Conservation (phyloP, 768 basidiomycete genomes). For the Russula earlei region DNA sequence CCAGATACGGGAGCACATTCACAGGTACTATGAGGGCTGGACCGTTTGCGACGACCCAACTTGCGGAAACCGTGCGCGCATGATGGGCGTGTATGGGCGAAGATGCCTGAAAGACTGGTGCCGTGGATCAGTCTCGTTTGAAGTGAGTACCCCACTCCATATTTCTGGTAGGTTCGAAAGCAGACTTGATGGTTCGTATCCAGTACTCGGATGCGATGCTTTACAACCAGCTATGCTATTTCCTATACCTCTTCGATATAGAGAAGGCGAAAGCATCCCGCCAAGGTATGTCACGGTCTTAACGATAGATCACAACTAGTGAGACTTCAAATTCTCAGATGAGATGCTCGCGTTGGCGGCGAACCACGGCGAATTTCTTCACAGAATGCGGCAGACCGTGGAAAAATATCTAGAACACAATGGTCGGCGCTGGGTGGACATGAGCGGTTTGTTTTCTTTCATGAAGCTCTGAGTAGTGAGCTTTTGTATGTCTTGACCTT, state of each 20-base stretch:
- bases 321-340: conserved; percentile 32
- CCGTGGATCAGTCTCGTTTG: conserved; percentile 59
- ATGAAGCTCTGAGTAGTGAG: conserved; percentile 58
- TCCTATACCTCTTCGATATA: conserved; percentile 64
- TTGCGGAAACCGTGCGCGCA: conserved; percentile 78
- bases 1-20: conserved; percentile 71
- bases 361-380: conserved; percentile 44
- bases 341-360: conserved; percentile 41
- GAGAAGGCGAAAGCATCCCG: conserved; percentile 50
- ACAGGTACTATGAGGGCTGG: conserved; percentile 84
- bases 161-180: neutral
- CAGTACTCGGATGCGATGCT: conserved; percentile 80
- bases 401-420: conserved; percentile 79
- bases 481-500: neutral
- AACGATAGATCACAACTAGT: neutral
- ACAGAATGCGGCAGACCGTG: conserved; percentile 45
- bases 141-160: conserved; percentile 40
- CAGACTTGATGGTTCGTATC: neutral
- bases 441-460: conserved; percentile 70
- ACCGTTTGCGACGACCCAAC: conserved; percentile 78
- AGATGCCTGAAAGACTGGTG: conserved; percentile 68
- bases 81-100: conserved; percentile 88
- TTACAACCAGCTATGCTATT: conserved; percentile 88
- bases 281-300: conserved; percentile 37
- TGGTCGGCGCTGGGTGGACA: conserved; percentile 84